Evolutionary conservation across 257 asterid genomes (phyloP).

Genomic region (Lithospermum erythrorhizon): DNA sequence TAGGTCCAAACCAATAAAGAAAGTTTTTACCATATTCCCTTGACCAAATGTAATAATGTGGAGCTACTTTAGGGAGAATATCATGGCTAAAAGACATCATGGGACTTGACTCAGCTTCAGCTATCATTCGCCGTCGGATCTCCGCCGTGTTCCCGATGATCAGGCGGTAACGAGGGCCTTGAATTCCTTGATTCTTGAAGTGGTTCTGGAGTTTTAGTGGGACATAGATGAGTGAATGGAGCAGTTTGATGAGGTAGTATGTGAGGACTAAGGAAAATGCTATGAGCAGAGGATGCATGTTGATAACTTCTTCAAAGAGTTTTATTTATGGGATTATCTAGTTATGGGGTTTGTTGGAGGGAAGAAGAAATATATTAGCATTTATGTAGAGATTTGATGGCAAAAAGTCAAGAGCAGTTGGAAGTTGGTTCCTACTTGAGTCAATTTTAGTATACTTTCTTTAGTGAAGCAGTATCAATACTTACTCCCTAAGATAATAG

Average conservation of each 20-base stretch:
- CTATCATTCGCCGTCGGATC: constrained; percentile 25
- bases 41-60: constrained; percentile 42
- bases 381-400: no score
- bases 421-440: no score
- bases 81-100: constrained; percentile 18
- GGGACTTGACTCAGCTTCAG: constrained; percentile 27
- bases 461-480: no score
- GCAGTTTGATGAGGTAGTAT: constrained; percentile 8
- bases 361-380: no score
- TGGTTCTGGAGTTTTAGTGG: constrained; percentile 25
- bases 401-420: no score
- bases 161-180: constrained; percentile 31
- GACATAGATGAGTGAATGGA: constrained; percentile 14
- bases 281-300: constrained; percentile 12
- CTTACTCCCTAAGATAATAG: no score
- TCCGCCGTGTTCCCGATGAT: constrained; percentile 29
- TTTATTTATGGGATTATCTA: no score
- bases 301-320: no score
- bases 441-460: no score
- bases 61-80: constrained; percentile 25
- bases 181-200: constrained; percentile 30
- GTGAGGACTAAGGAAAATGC: constrained; percentile 7
- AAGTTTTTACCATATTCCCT: constrained; percentile 27
- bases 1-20: constrained; percentile 39
- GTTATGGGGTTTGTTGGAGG: no score